Evolutionary conservation across 352 stramenopile genomes (phyloP).

Genomic region (Globisporangium carolinianum): DNA sequence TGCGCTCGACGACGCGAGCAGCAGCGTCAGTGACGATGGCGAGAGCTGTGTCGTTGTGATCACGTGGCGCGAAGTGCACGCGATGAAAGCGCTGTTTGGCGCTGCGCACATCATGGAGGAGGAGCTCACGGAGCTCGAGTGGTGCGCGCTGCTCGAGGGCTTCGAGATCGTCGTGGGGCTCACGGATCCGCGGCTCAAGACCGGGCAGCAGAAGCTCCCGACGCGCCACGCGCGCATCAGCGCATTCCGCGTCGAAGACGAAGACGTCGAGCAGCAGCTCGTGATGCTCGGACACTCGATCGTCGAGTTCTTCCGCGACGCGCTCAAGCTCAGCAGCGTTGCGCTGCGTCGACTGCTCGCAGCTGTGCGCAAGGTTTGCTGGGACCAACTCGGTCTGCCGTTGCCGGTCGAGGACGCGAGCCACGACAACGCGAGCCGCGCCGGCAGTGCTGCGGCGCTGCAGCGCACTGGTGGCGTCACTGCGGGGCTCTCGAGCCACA

Average conservation of each 20-base stretch:
- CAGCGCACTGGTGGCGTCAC: neutral
- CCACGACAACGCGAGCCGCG: neutral
- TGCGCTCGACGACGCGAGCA: slow-evolving; percentile 25
- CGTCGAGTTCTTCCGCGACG: slow-evolving; percentile 76
- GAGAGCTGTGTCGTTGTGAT: slow-evolving; percentile 59
- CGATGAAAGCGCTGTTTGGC: slow-evolving; percentile 84
- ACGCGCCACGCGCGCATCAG: slow-evolving; percentile 71
- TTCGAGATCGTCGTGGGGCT: slow-evolving; percentile 81
- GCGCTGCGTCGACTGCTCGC: slow-evolving; percentile 51
- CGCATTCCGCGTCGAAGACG: slow-evolving; percentile 69
- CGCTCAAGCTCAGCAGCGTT: slow-evolving; percentile 52
- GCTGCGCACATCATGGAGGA: slow-evolving; percentile 84
- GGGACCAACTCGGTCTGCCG: slow-evolving; percentile 59
- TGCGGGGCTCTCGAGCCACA: neutral
- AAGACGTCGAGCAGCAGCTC: slow-evolving; percentile 84
- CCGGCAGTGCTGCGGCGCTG: neutral
- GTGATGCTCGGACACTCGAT: slow-evolving; percentile 83
- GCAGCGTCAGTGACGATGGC: slow-evolving; percentile 31
- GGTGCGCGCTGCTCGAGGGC: slow-evolving; percentile 64
- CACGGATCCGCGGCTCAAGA: slow-evolving; percentile 64
- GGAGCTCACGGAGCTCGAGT: slow-evolving; percentile 68
- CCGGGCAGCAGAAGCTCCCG: slow-evolving; percentile 62
- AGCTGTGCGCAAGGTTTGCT: slow-evolving; percentile 60
- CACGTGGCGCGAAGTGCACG: slow-evolving; percentile 80
- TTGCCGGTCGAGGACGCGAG: slow-evolving; percentile 11